A percentile compares a stretch with the other conserved stretches of the same genome.
These are phyloP conservation scores for Candida coleopterorum DNA, from an alignment of 805 yeast species.

Conservation along the genomic window DNA sequence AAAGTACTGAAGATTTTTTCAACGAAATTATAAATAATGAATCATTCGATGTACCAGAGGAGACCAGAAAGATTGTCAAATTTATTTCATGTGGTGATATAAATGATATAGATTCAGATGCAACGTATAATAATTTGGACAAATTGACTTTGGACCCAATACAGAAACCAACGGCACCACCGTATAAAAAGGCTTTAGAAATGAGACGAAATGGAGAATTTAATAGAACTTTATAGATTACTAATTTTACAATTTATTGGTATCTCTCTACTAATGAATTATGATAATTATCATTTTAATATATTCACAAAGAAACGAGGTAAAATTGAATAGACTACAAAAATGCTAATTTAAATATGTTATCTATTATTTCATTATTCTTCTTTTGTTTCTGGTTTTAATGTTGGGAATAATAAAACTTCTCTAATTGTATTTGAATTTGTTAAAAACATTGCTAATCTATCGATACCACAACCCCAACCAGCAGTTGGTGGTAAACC, in stretches of 20 bases:
- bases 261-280: too few species aligned
- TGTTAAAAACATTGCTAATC: constrained; percentile 96
- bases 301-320: too few species aligned
- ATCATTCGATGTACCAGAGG: constrained; percentile 43
- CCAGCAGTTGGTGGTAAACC: constrained; percentile 99
- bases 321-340: too few species aligned
- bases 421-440: constrained; percentile 96
- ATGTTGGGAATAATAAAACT: constrained; percentile 95
- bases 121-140: constrained; percentile 64
- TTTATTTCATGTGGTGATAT: constrained; percentile 95
- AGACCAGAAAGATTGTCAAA: constrained; percentile 78
- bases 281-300: too few species aligned
- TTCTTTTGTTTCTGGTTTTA: constrained; percentile 73
- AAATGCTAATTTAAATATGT: too few species aligned
- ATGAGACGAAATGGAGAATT: constrained; percentile 68
- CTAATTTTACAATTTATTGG: too few species aligned
- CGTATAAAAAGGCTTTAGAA: constrained; percentile 88
- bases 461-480: constrained; percentile 99
- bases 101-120: constrained; percentile 86
- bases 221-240: constrained; percentile 12
- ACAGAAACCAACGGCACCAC: constrained; percentile 94
- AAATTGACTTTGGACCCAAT: constrained; percentile 75
- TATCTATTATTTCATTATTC: constrained; percentile 1
- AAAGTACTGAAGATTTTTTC: constrained; percentile 80
- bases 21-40: constrained; percentile 58